Conservation (phyloP, 208 protist species). For the Leishmania aethiopica region DNA sequence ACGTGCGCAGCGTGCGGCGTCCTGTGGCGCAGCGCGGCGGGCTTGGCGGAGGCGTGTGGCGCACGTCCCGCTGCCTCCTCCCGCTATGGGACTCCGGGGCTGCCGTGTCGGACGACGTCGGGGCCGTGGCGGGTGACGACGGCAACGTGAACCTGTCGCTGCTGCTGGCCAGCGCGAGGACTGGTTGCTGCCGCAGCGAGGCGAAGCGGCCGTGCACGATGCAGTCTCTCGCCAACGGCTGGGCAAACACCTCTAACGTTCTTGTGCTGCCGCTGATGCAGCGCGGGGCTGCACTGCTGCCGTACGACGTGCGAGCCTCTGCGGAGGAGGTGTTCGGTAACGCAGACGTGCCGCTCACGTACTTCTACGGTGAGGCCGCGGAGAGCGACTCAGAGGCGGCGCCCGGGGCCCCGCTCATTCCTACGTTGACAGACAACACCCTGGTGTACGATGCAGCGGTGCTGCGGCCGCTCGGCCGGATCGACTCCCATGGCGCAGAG, state of each 20-base stretch:
- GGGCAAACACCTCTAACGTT: slow-evolving; percentile 48
- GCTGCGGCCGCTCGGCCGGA: slow-evolving; percentile 13
- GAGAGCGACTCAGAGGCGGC: slow-evolving; percentile 5
- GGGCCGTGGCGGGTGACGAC: neutral
- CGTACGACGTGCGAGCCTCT: slow-evolving; percentile 45
- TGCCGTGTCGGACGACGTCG: neutral
- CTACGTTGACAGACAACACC: slow-evolving; percentile 33
- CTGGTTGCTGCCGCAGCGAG: neutral
- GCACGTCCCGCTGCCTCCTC: slow-evolving; percentile 55
- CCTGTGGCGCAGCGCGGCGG: slow-evolving; percentile 42
- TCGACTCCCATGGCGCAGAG: neutral
- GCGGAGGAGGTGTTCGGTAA: slow-evolving; percentile 45
- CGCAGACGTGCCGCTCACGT: slow-evolving; percentile 17
- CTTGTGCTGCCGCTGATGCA: slow-evolving; percentile 88
- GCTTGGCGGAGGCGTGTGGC: slow-evolving; percentile 86
- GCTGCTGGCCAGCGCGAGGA: neutral
- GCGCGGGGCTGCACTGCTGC: slow-evolving; percentile 71
- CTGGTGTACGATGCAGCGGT: slow-evolving; percentile 83
- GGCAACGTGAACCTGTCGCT: slow-evolving; percentile 14
- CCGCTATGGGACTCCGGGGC: slow-evolving; percentile 8
- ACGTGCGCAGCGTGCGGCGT: slow-evolving; percentile 48
- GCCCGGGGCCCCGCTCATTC: neutral
- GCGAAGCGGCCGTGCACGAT: neutral
- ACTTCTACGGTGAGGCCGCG: slow-evolving; percentile 19
- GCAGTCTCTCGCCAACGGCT: slow-evolving; percentile 16